Base-by-base conservation (phyloP, 345 rosid species). In the Sonneratia alba region DNA sequence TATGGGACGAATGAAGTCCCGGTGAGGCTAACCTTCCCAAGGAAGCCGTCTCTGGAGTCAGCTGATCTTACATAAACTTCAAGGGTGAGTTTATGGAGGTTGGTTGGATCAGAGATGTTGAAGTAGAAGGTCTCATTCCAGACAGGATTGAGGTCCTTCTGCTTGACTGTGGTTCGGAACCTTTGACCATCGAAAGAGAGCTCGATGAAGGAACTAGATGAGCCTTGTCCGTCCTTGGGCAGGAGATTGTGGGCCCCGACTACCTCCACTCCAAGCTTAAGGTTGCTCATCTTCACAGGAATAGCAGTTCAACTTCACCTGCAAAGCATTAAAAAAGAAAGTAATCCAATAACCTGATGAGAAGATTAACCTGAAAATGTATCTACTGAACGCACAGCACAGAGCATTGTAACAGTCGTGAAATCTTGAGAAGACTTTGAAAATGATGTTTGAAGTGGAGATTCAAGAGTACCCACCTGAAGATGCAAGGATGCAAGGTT, bases 101-200 rank as follows among this genome's bases (percentile, higher is more conserved):
- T 88, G 73, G 97, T 79, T 67, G 97, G 91, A 71, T 95, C 93
- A 32, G 97, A 78, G 45, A 95, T 87, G 82, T 95, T 92, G 87
- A 95, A 95, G 86, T 84, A 90, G 85, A 92, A 90, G 79, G 96
- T 89, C 89, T 92, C 99, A 43, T 92, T 88, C 99, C 99, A 95
- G 68, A 95, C 90, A 3, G 99, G 99, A 80, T 81, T 89, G 64
- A 92, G 88, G 81, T 90, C 97, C 79, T 86, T 85, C 51, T 95
- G 97, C 80, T 95, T 95, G 77, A 90, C 81, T 12, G 97, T 92
- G 69, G 93, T 86, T 22, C 93, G 97, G 70, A 86, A 87, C 77
- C 71, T 90, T 74, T 92, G 99, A 74, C 93, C 92, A 43, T 95
- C 99, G 61, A 95, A 95, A 81, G 62, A 81, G 72, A 92, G 92